A percentile compares a stretch with the other conserved stretches of the same genome.
These are phyloP conservation scores for Ustulina deusta DNA, from an alignment of 2,329 filamentous ascomycete species.

Conservation along the genomic window DNA sequence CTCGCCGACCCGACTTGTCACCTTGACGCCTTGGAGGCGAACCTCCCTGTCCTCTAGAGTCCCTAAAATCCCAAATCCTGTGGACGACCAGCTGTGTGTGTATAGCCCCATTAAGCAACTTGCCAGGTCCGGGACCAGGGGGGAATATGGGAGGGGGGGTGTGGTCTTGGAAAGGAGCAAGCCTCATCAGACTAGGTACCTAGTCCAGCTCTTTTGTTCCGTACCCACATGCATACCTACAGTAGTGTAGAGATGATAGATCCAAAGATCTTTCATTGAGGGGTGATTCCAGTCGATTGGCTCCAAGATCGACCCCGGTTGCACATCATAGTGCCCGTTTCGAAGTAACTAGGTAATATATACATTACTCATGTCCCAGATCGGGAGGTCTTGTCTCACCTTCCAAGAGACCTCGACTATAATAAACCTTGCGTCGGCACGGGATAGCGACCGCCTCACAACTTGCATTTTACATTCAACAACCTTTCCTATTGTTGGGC, in stretches of 20 bases:
- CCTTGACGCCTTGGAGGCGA: slow-evolving; percentile 32
- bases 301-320: slow-evolving; percentile 49
- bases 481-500: slow-evolving; percentile 37
- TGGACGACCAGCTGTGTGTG: slow-evolving; percentile 27
- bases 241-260: slow-evolving; percentile 36
- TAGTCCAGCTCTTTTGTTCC: slow-evolving; percentile 41
- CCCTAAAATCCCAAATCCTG: slow-evolving; percentile 31
- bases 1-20: slow-evolving; percentile 39
- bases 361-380: slow-evolving; percentile 45
- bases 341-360: slow-evolving; percentile 40
- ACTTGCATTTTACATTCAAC: slow-evolving; percentile 18
- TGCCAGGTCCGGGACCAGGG: slow-evolving; percentile 27
- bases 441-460: slow-evolving; percentile 21
- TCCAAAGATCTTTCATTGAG: slow-evolving; percentile 46
- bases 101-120: slow-evolving; percentile 40
- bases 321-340: slow-evolving; percentile 40
- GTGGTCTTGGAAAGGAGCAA: slow-evolving; percentile 39
- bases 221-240: slow-evolving; percentile 46
- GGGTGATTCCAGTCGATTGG: slow-evolving; percentile 49
- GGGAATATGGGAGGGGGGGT: slow-evolving; percentile 20
- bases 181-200: slow-evolving; percentile 41
- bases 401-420: slow-evolving; percentile 40
- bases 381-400: slow-evolving; percentile 32
- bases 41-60: slow-evolving; percentile 32
- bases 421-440: slow-evolving; percentile 38